Evolutionary conservation across 805 yeast species (phyloP).

Genomic region (Cephaloascus fragrans): DNA sequence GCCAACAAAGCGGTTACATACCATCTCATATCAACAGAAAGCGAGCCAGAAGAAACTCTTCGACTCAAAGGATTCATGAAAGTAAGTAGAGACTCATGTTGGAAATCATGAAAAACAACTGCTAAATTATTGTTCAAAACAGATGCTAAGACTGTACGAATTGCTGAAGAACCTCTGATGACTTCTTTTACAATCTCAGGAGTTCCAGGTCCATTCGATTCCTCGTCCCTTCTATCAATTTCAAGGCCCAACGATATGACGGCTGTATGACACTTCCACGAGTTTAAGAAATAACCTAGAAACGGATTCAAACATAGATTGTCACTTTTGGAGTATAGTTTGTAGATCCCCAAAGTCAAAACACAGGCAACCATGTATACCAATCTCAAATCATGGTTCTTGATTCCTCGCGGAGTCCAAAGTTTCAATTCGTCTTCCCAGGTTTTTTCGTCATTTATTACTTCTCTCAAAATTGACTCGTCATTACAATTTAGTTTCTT

Average conservation of each 20-base stretch:
- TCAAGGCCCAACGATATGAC: constrained; percentile 52
- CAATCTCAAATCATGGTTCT: constrained; percentile 28
- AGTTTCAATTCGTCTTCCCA: constrained; percentile 18
- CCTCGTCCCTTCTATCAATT: constrained; percentile 43
- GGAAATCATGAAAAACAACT: constrained; percentile 40
- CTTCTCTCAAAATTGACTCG: constrained; percentile 26
- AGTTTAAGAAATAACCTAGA: constrained; percentile 39
- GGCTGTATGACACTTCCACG: constrained; percentile 62
- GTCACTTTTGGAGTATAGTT: constrained; percentile 23
- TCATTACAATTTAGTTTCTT: constrained; percentile 28
- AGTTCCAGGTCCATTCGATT: constrained; percentile 16
- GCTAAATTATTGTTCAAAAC: constrained; percentile 41
- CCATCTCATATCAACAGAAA: constrained; percentile 47
- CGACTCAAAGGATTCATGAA: constrained; percentile 64
- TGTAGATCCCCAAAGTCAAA: constrained; percentile 32
- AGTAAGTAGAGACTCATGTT: constrained; percentile 46
- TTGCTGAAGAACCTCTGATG: constrained; percentile 54
- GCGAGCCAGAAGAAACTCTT: constrained; percentile 47
- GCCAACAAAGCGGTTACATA: constrained; percentile 47
- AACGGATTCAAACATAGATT: constrained; percentile 53
- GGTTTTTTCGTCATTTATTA: constrained; percentile 27
- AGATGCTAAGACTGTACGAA: constrained; percentile 53
- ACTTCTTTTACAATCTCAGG: constrained; percentile 39
- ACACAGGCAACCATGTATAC: constrained; percentile 35
- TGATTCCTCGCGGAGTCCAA: constrained; percentile 27